Evolutionary conservation across 164 flowering plant species (phyloP).

Genomic region (Magnolia kwangsiensis): DNA sequence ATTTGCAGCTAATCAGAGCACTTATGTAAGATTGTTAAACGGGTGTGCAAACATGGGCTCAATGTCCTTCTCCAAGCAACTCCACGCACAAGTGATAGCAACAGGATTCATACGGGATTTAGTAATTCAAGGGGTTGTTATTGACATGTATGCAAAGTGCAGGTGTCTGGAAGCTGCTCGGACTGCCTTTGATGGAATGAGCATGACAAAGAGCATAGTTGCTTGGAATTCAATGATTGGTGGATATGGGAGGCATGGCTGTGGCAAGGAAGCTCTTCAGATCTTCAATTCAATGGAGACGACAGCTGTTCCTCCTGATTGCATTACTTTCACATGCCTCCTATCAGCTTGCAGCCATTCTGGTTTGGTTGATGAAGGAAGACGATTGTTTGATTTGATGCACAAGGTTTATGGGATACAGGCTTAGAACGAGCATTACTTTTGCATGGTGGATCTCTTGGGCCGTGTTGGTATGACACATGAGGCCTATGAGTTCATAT

Average conservation of each 20-base stretch:
- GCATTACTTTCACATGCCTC: slow-evolving; percentile 2
- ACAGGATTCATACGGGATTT: too few relatives aligned
- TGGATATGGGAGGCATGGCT: slow-evolving; percentile 7
- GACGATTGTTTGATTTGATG: background rate
- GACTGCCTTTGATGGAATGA: too few relatives aligned
- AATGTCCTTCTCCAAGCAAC: too few relatives aligned
- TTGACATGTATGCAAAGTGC: too few relatives aligned
- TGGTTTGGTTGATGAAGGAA: background rate
- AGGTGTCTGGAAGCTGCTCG: too few relatives aligned
- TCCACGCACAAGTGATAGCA: too few relatives aligned
- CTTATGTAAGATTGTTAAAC: too few relatives aligned
- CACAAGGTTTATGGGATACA: slow-evolving; percentile 29
- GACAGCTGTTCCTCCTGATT: background rate
- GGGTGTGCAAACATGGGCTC: too few relatives aligned
- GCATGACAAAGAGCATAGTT: background rate
- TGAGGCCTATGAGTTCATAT: slow-evolving; percentile 55
- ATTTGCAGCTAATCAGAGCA: too few relatives aligned
- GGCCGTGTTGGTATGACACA: slow-evolving; percentile 62
- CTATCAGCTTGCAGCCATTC: slow-evolving; percentile 11
- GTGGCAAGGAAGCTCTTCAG: slow-evolving; percentile 1
- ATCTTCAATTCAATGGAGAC: background rate
- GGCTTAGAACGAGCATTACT: slow-evolving; percentile 72
- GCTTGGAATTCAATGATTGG: slow-evolving; percentile 13
- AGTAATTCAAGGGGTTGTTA: too few relatives aligned
- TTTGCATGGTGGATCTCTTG: slow-evolving; percentile 76